A percentile compares a stretch with the other conserved stretches of the same genome.
Evolutionary conservation across 306 rosid genomes (phyloP).

Genomic region (Neltuma alba): DNA sequence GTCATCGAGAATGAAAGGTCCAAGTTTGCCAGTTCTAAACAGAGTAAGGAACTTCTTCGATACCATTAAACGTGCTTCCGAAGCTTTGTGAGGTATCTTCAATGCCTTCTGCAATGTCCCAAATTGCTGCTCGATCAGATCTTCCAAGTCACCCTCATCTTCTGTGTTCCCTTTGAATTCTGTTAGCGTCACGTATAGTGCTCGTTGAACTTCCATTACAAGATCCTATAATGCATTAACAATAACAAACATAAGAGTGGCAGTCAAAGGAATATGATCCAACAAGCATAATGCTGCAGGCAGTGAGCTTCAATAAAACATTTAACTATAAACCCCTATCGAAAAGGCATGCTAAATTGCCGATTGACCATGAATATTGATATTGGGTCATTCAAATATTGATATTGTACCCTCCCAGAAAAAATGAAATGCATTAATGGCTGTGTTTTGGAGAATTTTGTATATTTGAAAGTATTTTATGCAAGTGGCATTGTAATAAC

Average conservation of each 20-base stretch:
- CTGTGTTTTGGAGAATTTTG: not conserved
- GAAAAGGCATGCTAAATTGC: not conserved
- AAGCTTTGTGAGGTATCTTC: conserved; percentile 77
- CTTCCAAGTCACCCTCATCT: conserved; percentile 69
- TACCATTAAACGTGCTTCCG: conserved; percentile 84
- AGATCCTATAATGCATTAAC: conserved; percentile 53
- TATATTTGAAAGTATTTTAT: not conserved
- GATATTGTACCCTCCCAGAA: not conserved
- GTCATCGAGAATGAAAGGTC: conserved; percentile 89
- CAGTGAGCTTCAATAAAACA: not conserved
- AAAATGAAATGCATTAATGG: not conserved
- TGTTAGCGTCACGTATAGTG: conserved; percentile 49
- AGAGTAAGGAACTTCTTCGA: conserved; percentile 83
- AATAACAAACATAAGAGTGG: not conserved
- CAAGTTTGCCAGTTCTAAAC: conserved; percentile 82
- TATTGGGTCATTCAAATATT: not conserved
- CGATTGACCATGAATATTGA: too few relatives aligned
- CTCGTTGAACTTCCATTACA: conserved; percentile 64
- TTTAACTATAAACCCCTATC: not conserved
- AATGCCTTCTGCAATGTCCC: conserved; percentile 77
- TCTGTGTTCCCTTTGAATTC: conserved; percentile 50
- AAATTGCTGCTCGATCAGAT: conserved; percentile 70
- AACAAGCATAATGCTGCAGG: not conserved
- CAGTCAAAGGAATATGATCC: not conserved
- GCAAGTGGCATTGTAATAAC: not conserved